Base-by-base conservation (phyloP, 768 basidiomycete species). In the Pisolithus tinctorius region DNA sequence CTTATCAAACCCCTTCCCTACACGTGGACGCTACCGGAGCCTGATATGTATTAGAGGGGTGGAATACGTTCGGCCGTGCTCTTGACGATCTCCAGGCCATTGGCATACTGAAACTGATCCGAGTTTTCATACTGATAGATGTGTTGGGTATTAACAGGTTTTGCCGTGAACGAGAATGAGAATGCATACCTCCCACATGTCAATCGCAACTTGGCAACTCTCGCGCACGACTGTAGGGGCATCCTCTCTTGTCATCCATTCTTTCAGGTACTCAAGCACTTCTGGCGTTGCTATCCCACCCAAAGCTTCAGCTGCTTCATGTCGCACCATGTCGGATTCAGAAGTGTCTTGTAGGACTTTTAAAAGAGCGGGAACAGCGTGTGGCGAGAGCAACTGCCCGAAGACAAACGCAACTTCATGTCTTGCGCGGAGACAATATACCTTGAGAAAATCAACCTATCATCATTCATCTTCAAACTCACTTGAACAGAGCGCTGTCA, bases 381-480 rank as follows among this genome's bases (percentile, higher is more conserved):
- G 84, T 5, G 86, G 76, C 1, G 91, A 93, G 47, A 91, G 81
- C 40, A 99, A 78, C 71, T 99, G 96, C 11, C 96, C 96, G 62
- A 98, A 97, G 42, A 99, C 87, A 67, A 97, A 99, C 1, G 96
- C 96, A 44, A 99, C 92, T 67, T 99, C 96, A 67, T 99, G 96
- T 56, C 94, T 95, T 59, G 11, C 23, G 25, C 23, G n/a, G 13
- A n/a, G 45, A 20, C 39, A 31, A n/a, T 14, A n/a, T 13, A 16
- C 31, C 14, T 49, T 31, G 52, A 41, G 17, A 20, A 45, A 26
- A 23, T 11, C 31, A 48, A 3, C 10, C 23, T 36, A n/a, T 36
- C 9, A 26, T n/a, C 23, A 17, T 16, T n/a, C 16, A 13, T 45
- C 11, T 27, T 14, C 46, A 47, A 13, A 69, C 82, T 59, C 54